Evolutionary conservation across 768 basidiomycete genomes (phyloP).

Genomic region (Naganishia onofrii): DNA sequence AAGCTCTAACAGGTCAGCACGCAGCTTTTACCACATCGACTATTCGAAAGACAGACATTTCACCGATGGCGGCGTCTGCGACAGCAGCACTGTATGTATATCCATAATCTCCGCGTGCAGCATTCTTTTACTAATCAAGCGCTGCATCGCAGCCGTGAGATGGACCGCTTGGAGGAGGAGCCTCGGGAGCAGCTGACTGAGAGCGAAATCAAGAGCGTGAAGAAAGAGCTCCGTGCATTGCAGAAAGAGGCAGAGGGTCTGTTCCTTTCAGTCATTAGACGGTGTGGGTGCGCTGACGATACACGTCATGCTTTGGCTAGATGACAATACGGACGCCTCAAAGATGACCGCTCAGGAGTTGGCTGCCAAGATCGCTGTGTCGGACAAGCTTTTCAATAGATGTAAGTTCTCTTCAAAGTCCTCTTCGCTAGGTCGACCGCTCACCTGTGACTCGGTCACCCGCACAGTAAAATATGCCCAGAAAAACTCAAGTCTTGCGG

Average conservation of each 20-base stretch:
- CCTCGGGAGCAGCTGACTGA: not conserved
- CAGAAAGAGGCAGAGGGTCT: conserved; percentile 14
- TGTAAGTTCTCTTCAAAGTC: not conserved
- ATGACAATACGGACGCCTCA: conserved; percentile 2
- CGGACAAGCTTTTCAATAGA: not conserved
- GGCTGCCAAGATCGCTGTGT: not conserved
- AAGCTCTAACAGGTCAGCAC: not conserved
- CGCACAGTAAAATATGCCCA: not conserved
- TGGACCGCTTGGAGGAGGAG: not conserved
- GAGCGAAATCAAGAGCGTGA: conserved; percentile 1
- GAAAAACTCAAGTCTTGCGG: conserved; percentile 21
- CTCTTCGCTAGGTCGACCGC: not conserved
- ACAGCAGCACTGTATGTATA: not conserved
- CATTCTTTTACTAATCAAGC: not conserved
- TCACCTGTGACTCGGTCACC: not conserved
- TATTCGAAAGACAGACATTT: not conserved
- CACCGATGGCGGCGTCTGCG: not conserved
- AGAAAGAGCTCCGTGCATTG: conserved; percentile 15
- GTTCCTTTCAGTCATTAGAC: not conserved
- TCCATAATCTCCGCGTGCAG: not conserved
- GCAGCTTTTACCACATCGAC: not conserved
- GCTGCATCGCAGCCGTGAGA: not conserved
- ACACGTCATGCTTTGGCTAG: not conserved
- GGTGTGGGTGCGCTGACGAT: not conserved
- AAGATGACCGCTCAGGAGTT: not conserved